Conservation (phyloP, 2,329 filamentous ascomycete genomes). For the Sporothrix phasma region DNA sequence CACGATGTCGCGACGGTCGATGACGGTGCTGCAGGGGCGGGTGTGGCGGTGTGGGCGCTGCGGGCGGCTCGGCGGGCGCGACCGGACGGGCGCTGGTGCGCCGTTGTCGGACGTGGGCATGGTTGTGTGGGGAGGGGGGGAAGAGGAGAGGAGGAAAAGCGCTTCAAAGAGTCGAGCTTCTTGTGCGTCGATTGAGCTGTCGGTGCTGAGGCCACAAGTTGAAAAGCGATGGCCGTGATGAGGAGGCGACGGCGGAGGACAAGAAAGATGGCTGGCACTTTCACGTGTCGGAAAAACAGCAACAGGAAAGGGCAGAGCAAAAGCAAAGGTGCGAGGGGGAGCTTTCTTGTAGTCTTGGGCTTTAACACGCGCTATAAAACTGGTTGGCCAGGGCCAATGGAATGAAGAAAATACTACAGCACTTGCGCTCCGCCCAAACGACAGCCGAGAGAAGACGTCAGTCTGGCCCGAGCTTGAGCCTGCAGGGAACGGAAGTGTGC, state of each 20-base stretch:
- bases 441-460: neutral
- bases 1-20: constrained; percentile 10
- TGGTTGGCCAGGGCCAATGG: neutral
- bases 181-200: neutral
- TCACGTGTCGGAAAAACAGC: constrained; percentile 7
- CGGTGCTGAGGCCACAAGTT: neutral
- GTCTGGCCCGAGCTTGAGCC: neutral
- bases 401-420: neutral
- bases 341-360: neutral
- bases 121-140: neutral
- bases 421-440: neutral
- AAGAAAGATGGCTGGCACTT: constrained; percentile 1
- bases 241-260: neutral
- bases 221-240: neutral
- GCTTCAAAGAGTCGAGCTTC: neutral
- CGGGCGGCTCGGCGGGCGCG: constrained; percentile 26
- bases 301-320: neutral
- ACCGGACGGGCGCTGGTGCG: constrained; percentile 17
- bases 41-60: constrained; percentile 28
- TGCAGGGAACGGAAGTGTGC: too few species aligned
- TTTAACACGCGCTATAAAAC: neutral
- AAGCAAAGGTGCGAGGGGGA: neutral
- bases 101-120: constrained; percentile 9
- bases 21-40: constrained; percentile 29
- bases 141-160: neutral